Evolutionary conservation across 192 early-diverging fungal genomes (phyloP).

Genomic region (Linnemannia elongata): DNA sequence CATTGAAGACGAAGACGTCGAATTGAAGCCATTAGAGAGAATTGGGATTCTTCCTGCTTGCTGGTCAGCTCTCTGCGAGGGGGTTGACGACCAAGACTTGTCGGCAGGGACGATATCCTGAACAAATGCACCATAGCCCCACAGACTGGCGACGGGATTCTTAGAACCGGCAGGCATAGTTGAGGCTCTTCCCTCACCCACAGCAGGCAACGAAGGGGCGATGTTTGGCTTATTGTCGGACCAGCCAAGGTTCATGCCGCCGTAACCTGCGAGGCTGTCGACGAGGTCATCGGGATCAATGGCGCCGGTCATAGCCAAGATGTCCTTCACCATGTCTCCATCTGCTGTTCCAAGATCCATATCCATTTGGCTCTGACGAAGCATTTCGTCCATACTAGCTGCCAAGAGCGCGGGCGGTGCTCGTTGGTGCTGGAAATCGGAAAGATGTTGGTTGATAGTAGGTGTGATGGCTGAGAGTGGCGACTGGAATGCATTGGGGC

Average conservation of each 20-base stretch:
- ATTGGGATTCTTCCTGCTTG: background rate
- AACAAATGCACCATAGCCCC: constrained; percentile 34
- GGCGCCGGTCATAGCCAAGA: constrained; percentile 42
- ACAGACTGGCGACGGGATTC: constrained; percentile 31
- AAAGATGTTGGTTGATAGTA: background rate
- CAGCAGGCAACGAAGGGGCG: constrained; percentile 13
- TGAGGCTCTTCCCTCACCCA: constrained; percentile 31
- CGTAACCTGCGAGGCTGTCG: background rate
- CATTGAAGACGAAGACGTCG: background rate
- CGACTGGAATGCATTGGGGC: background rate
- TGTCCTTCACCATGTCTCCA: constrained; percentile 40
- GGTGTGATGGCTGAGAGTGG: background rate
- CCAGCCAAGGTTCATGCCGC: background rate
- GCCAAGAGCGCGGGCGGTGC: background rate
- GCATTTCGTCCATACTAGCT: constrained; percentile 22
- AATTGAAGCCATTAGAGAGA: background rate
- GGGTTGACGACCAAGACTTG: constrained; percentile 18
- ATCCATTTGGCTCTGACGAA: constrained; percentile 29
- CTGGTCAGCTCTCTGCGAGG: background rate
- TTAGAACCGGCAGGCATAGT: background rate
- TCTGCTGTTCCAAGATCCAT: constrained; percentile 16
- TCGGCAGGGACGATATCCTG: constrained; percentile 21
- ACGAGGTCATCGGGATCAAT: constrained; percentile 40
- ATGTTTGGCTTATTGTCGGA: background rate
- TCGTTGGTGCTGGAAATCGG: background rate